phyloP scores from a whole-genome alignment of 129 eudicot genomes.

The Arctium minus region DNA sequence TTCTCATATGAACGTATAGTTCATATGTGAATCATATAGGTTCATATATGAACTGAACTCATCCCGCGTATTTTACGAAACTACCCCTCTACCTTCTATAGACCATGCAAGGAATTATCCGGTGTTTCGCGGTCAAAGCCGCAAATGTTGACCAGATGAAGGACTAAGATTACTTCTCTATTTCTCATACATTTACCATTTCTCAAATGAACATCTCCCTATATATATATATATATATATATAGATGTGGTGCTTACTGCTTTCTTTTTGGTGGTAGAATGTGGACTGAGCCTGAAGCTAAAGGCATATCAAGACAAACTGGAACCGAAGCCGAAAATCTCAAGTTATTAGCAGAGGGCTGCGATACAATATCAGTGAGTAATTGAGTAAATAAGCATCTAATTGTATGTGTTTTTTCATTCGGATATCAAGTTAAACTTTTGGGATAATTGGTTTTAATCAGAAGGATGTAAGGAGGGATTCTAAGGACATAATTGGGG shows the following conservation, averaged over 20 bases:
- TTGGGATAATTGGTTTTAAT: conserved; percentile 3
- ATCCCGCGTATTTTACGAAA: too few species aligned
- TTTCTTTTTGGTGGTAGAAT: conserved; percentile 40
- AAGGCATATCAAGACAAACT: conserved; percentile 44
- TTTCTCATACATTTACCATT: too few species aligned
- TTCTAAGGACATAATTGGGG: conserved; percentile 40
- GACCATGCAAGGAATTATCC: too few species aligned
- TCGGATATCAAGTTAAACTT: neutral
- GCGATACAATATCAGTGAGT: conserved; percentile 60
- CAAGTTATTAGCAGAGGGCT: conserved; percentile 60
- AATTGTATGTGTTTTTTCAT: neutral
- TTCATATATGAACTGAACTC: too few species aligned
- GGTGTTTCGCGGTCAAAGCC: too few species aligned
- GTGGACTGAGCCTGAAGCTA: conserved; percentile 83
- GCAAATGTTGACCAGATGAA: too few species aligned
- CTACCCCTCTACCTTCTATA: too few species aligned
- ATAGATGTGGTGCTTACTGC: neutral
- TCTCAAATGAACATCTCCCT: too few species aligned
- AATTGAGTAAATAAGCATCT: neutral
- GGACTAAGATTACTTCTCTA: too few species aligned
- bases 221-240: too few species aligned
- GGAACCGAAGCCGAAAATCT: conserved; percentile 48
- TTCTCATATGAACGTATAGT: too few species aligned
- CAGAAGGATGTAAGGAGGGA: conserved; percentile 47
- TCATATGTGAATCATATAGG: too few species aligned